Evolutionary conservation across 2,329 filamentous ascomycete species (phyloP), one percentile per base, ranked within the genome.

Genomic region (Monosporascus sp.): DNA sequence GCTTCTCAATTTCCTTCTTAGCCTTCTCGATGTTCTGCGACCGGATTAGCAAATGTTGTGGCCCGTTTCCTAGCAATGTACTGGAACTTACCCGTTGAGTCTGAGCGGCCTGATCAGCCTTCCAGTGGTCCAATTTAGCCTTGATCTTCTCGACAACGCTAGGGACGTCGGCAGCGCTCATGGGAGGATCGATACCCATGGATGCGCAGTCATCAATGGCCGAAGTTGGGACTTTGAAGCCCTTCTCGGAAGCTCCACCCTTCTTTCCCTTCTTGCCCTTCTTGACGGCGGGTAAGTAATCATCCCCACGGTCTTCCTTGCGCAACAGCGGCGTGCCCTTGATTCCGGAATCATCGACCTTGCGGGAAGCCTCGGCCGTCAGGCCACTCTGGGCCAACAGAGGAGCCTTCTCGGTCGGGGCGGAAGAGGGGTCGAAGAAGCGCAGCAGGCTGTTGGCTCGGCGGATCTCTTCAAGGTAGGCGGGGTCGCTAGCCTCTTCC

Each of bases 1-100:
- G 83, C 62, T 86, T 85, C 69, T 92, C 90, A 58, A 99, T 95
- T 72, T 97, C 91, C 73, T 93, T 93, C 79, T 96, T 88, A 56
- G 94, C 94, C 75, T 97, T 96, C 59, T 90, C 89, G 56, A 97
- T 87, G 79, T 99, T 99, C 94, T 97, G 65, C 27, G 41, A 25
- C 39, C 7, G 7, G 31, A 7, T 55, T 75, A 66, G 75, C 66
- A 54, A 60, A 54, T 49, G 2, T 35, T 24, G 25, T 20, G 49
- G 37, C 41, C n/a, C 18, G 22, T 11, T 18, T 43, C 15, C 5
- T 48, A 18, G 43, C 6, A 46, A 51, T 14, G 15, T 31, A 44
- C 47, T 15, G 39, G 37, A 60, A 75, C 87, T 79, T 75, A 96
- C 94, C 76, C 90, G 88, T 70, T 94, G 83, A 20, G 94, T 99